Base-by-base conservation (phyloP, 2,329 filamentous ascomycete genomes). In the Nemania bipapillata region DNA sequence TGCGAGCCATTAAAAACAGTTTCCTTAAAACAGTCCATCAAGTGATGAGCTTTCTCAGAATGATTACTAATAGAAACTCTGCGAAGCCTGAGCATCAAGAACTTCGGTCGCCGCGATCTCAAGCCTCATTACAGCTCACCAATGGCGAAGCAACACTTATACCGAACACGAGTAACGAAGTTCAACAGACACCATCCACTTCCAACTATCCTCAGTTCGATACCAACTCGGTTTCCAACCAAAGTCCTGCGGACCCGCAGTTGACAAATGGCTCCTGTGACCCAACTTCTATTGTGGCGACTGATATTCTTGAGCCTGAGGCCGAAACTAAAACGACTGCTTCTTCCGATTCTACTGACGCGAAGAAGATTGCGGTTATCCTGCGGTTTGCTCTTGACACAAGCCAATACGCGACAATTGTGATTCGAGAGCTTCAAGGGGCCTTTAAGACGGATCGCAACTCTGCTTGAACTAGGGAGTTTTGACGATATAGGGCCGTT, bases 391-490 rank as follows among this genome's bases (percentile, higher is more conserved):
- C 76, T 22, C 68, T 79, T 42, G 72, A 77, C 45, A 76, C 77
- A 3, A 80, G 78, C 55, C 77, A 79, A 61, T 80, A 80, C 62
- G 78, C 78, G 28, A 80, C 78, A 2, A 74, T 79, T 52, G 77
- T 75, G 8, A 69, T 79, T 69, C 74, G 78, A 58, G 78, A 80
- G 62, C 70, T 80, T 60, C 77, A 79, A 60, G 77, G 77, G 7
- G 50, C 66, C 35, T 17, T 24, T 30, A 28, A 59, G 20, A 22
- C 47, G 17, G 69, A 60, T 30, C 53, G 63, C n/a, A 17, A 40
- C 24, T n/a, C 30, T 30, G 12, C 55, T 12, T 32, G 63, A 55
- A 53, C 32, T 17, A 32, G 45, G 17, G 32, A 49, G 52, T 32
- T 28, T 53, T 37, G n/a, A 32, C 32, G 12, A 17, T 52, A 5